phyloP scores from a whole-genome alignment of 495 filamentous ascomycete genomes.

The Aspergillus sparsus region DNA sequence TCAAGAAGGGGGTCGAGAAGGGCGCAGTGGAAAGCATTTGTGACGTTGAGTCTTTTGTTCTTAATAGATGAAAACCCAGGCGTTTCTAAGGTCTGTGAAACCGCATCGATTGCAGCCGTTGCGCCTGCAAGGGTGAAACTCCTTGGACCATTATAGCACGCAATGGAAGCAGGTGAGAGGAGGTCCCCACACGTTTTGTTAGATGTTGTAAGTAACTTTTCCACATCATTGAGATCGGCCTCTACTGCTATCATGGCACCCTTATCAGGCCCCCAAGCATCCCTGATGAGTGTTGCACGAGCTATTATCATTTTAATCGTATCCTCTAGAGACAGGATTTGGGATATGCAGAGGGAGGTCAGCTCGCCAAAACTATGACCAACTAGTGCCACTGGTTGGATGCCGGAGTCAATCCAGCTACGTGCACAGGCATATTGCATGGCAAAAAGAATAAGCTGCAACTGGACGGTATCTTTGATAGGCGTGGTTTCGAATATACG shows the following conservation, averaged over 20 bases:
- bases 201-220: constrained; percentile 12
- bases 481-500: constrained; percentile 42
- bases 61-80: constrained; percentile 21
- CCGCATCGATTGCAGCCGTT: constrained; percentile 30
- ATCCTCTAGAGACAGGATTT: constrained; percentile 33
- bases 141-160: constrained; percentile 29
- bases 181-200: not conserved
- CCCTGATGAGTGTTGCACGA: constrained; percentile 43
- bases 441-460: constrained; percentile 46
- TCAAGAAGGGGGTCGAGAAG: constrained; percentile 41
- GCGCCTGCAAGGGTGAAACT: constrained; percentile 48
- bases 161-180: not conserved
- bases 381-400: constrained; percentile 32
- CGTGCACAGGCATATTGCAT: constrained; percentile 47
- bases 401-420: constrained; percentile 47
- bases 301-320: constrained; percentile 40
- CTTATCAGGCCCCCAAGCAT: constrained; percentile 43
- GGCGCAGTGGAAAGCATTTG: constrained; percentile 52
- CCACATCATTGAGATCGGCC: constrained; percentile 25
- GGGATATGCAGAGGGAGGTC: constrained; percentile 38
- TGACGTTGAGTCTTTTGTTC: constrained; percentile 44
- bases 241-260: constrained; percentile 53
- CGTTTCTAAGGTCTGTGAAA: not conserved
- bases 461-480: constrained; percentile 34
- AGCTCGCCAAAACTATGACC: constrained; percentile 53